Evolutionary conservation across 2,329 filamentous ascomycete genomes (phyloP).

Genomic region (Hypocreales sp.): DNA sequence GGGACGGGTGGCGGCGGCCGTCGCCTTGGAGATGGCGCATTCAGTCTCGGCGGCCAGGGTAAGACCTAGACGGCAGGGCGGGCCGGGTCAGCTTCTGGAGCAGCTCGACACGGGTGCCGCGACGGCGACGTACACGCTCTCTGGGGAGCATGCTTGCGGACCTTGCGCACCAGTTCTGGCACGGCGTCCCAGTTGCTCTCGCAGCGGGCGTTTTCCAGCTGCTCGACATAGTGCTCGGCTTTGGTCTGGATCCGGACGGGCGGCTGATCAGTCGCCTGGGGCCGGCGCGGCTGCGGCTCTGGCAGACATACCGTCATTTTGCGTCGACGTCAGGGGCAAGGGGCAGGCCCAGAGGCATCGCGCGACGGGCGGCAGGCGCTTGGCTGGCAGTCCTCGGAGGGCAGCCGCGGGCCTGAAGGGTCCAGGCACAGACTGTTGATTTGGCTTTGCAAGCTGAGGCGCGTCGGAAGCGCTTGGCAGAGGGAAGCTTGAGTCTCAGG

Average conservation of each 20-base stretch:
- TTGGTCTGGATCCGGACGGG: slow-evolving; percentile 42
- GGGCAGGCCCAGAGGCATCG: slow-evolving; percentile 8
- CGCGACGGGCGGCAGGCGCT: slow-evolving; percentile 1
- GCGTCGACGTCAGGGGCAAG: slow-evolving; percentile 15
- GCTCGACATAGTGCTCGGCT: slow-evolving; percentile 64
- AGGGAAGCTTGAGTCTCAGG: too few relatives aligned
- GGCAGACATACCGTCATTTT: slow-evolving; percentile 21
- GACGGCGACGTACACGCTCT: slow-evolving; percentile 52
- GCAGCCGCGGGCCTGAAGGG: too few relatives aligned
- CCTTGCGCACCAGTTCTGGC: slow-evolving; percentile 79
- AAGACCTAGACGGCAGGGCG: slow-evolving; percentile 36
- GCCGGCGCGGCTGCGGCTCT: slow-evolving; percentile 4
- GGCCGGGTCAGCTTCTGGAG: too few relatives aligned
- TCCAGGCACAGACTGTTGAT: too few relatives aligned
- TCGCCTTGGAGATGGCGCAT: slow-evolving; percentile 43
- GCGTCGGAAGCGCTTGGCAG: too few relatives aligned
- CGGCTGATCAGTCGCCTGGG: too few relatives aligned
- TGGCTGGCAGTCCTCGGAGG: too few relatives aligned
- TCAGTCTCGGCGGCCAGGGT: slow-evolving; percentile 56
- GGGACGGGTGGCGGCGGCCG: slow-evolving; percentile 22
- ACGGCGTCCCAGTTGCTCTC: slow-evolving; percentile 77
- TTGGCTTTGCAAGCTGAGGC: too few relatives aligned
- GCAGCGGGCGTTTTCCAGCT: slow-evolving; percentile 75
- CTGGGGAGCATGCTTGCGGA: slow-evolving; percentile 83
- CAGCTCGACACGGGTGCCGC: too few relatives aligned